These are phyloP conservation scores for Lophium mytilinum DNA, from an alignment of 495 filamentous ascomycete species.

Conservation along the genomic window DNA sequence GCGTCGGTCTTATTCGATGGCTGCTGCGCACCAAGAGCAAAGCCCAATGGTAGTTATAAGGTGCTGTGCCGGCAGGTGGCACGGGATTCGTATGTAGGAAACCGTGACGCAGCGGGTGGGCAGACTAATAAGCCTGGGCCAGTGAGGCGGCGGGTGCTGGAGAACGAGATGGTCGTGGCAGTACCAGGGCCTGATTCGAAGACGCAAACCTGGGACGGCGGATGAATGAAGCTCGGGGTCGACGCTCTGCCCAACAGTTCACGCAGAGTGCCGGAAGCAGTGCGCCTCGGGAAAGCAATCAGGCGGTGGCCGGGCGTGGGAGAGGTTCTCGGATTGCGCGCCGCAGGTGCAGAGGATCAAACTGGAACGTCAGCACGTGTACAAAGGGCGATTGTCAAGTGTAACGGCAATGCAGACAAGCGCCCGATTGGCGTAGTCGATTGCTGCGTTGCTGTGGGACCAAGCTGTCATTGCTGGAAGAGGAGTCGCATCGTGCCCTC, in stretches of 20 bases:
- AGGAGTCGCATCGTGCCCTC: conserved; percentile 12
- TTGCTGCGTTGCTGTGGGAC: conserved; percentile 21
- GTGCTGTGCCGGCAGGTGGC: conserved; percentile 2
- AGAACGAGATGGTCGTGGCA: background rate
- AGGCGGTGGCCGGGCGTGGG: conserved; percentile 9
- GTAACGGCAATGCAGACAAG: conserved; percentile 19
- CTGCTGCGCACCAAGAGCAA: background rate
- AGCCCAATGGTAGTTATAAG: conserved; percentile 3
- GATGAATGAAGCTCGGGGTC: background rate
- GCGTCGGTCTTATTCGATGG: conserved; percentile 14
- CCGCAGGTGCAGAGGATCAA: conserved; percentile 16
- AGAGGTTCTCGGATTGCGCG: background rate
- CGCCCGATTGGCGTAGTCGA: conserved; percentile 19
- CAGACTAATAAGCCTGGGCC: conserved; percentile 9
- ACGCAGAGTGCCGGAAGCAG: conserved; percentile 7
- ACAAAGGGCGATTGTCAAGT: conserved; percentile 10
- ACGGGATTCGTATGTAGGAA: conserved; percentile 11
- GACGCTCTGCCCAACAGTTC: conserved; percentile 18
- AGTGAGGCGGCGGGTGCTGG: conserved; percentile 3
- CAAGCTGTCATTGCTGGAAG: conserved; percentile 23
- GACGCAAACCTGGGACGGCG: conserved; percentile 12
- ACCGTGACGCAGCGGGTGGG: conserved; percentile 14
- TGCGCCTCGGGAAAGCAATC: conserved; percentile 17
- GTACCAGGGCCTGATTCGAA: conserved; percentile 5
- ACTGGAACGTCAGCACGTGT: conserved; percentile 22